These are phyloP conservation scores for Aspergillus bertholletiae DNA, from an alignment of 495 filamentous ascomycete genomes.

Conservation along the genomic window DNA sequence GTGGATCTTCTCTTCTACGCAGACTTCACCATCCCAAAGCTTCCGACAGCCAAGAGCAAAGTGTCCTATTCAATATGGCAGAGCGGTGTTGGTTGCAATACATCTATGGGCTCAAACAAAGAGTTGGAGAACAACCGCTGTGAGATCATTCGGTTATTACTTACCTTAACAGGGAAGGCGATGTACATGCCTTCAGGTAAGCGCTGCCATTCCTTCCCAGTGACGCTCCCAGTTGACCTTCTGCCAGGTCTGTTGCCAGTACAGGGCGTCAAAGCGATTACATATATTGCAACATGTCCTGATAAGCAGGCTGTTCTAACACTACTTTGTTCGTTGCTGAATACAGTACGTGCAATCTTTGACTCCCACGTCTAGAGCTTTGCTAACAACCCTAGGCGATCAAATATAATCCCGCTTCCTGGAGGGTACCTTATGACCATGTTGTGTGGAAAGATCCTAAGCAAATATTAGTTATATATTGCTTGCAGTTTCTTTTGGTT, in stretches of 20 bases:
- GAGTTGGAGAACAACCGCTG: conserved; percentile 88
- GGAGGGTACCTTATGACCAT: conserved; percentile 93
- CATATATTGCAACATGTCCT: conserved; percentile 79
- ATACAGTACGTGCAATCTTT: conserved; percentile 63
- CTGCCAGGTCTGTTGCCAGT: conserved; percentile 67
- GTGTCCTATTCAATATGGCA: conserved; percentile 96
- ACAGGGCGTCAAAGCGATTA: conserved; percentile 81
- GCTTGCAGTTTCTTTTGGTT: conserved; percentile 84
- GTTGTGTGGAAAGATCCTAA: conserved; percentile 92
- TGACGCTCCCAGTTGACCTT: conserved; percentile 13
- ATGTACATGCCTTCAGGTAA: conserved; percentile 85
- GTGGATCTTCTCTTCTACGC: conserved; percentile 89
- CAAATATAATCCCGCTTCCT: conserved; percentile 93
- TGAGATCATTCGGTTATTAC: conserved; percentile 81
- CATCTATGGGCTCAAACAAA: conserved; percentile 79
- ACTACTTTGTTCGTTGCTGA: conserved; percentile 84
- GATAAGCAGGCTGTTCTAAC: conserved; percentile 93
- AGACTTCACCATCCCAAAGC: conserved; percentile 75
- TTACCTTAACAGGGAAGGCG: conserved; percentile 83
- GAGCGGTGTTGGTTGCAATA: conserved; percentile 94
- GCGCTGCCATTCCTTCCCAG: conserved; percentile 13
- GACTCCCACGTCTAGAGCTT: not conserved
- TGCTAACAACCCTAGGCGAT: conserved; percentile 58
- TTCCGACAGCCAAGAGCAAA: conserved; percentile 67
- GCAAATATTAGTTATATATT: conserved; percentile 87